Base-by-base conservation (phyloP, 495 filamentous ascomycete genomes). In the Tuber aestivum region DNA sequence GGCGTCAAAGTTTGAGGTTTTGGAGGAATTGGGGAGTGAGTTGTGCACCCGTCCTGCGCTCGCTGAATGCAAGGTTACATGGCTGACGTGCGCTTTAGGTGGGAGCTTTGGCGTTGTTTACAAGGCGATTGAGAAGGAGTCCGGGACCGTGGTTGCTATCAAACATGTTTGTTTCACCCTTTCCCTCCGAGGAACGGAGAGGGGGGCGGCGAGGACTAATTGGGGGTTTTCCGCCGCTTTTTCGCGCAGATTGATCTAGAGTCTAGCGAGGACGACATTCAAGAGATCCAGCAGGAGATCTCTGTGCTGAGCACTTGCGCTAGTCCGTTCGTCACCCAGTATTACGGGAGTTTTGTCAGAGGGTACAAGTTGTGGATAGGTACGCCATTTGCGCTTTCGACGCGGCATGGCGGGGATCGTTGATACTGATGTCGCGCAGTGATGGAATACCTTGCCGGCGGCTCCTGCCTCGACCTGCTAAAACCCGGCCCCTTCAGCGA, bases 221-320 rank as follows among this genome's bases (percentile, higher is more conserved):
- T 6, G 38, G 38, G 69, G n/a, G 41, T n/a, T 37, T 41, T 37
- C 69, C 23, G 41, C 41, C 27, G 16, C 37, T n/a, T 12, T 56
- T 56, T 56, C 48, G 35, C 97, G 97, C 85, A 99, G 77, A 97
- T 99, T 83, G 95, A 99, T 81, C 94, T 99, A 78, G 95, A 99
- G 84, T 95, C 93, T 83, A 95, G 94, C 82, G 95, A 97, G 84
- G 95, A 99, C 81, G 95, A 99, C 83, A 95, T 99, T 70, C 93
- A 97, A 84, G 95, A 99, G 84, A 98, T 99, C 81, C 97, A 98
- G 81, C 93, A 97, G 81, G 95, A 99, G 84, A 98, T 99, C 79
- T 91, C 93, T 44, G 97, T 99, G 78, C 87, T 99, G 70, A 96
- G 95, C 20, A 95, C 95, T 85, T 90, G 97, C 71, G 91, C 94